Base-by-base conservation (phyloP, 495 filamentous ascomycete genomes). In the Neurospora sublineolata region DNA sequence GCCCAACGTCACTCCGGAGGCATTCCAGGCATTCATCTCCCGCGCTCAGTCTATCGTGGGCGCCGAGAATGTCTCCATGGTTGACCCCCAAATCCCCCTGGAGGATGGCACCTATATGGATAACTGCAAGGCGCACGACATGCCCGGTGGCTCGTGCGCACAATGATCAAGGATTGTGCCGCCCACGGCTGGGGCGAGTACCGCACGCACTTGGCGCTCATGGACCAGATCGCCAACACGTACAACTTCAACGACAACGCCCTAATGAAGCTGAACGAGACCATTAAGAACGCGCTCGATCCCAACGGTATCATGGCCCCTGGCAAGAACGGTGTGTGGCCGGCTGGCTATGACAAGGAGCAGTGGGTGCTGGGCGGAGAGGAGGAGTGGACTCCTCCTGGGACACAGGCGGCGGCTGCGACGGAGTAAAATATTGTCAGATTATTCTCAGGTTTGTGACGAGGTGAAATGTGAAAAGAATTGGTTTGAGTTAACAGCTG, bases 231-330 rank as follows among this genome's bases (percentile, higher is more conserved):
- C 12, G 84, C 85, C 0, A 81, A 77, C 14, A 88, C 86, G n/a
- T 90, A 89, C 75, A 83, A 77, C 58, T 89, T 80, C 79, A 86
- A 86, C 72, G 80, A 86, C 68, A 80, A 82, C 30, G 83, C 84
- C 4, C 71, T 85, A 74, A 83, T 84, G 81, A 83, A 80, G 75
- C 84, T 89, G 64, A 86, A 87, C 70, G 84, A 88, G 81, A 80
- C 71, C 40, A 71, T 88, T 12, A 88, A 88, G 80, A 82, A 89
- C 71, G 82, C 85, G 18, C 73, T 89, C n/a, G 87, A 89, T 77
- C 86, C 86, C 5, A 88, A 88, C 68, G 85, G 86, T 0, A 87
- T 89, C 58, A 73, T 89, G 68, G 83, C 85, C 4, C 86, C 87
- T 0, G 87, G 87, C 0, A 83, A 84, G 72, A 84, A 80, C 71